Base-by-base conservation (phyloP, 495 filamentous ascomycete species). In the Saxispiralis lemnorum region DNA sequence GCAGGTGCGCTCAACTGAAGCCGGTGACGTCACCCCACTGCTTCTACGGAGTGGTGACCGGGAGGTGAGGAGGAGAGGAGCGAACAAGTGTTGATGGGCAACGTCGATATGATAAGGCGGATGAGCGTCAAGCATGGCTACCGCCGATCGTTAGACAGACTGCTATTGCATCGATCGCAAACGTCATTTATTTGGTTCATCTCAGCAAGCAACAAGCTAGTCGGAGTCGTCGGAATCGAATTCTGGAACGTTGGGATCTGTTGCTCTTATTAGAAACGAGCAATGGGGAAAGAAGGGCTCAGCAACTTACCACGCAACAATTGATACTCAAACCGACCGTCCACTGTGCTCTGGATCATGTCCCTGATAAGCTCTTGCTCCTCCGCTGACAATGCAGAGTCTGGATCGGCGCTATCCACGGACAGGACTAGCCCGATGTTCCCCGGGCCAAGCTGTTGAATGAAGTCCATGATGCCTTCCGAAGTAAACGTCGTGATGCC, bases 241-340 rank as follows among this genome's bases (percentile, higher is more conserved):
- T 17, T 64, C 60, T 7, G 59, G 58, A 1, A 62, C 39, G 34
- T 61, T 54, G 7, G 59, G 60, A 51, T 64, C 61, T 63, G 44
- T 18, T 13, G n/a, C 13, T 14, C 34, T 4, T 28, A 28, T 35
- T 35, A 35, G 34, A n/a, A n/a, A n/a, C 34, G 16, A 13, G 12
- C 28, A 33, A 2, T 12, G 7, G 9, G 9, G 24, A 9, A 28
- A 28, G 17, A 15, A 19, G 10, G 24, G 10, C 18, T 49, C 35
- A 44, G 46, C 45, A 42, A 16, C 39, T 42, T 43, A 64, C 62
- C 63, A 59, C 57, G 52, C 14, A 49, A 47, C 15, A 57, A 54
- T 17, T 53, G 54, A 44, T 63, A 66, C 14, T 63, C 61, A 18
- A 66, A 55, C 6, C 56, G 46, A 0, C 63, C 63, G 12, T 45